These are phyloP conservation scores for Dioszegia crocea DNA, from an alignment of 768 basidiomycete genomes.

Conservation along the genomic window DNA sequence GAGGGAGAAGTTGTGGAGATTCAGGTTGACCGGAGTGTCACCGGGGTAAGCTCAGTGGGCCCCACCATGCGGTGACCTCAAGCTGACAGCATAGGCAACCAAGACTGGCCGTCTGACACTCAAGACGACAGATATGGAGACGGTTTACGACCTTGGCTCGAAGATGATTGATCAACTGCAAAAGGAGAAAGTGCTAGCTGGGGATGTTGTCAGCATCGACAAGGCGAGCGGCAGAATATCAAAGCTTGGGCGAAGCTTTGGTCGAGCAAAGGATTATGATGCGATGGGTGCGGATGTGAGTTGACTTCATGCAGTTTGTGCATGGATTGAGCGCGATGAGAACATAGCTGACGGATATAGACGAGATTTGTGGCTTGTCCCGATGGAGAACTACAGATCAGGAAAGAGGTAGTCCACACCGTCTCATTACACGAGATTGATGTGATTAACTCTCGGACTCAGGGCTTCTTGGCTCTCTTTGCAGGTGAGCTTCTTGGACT, in stretches of 20 bases:
- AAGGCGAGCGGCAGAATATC: constrained; percentile 95
- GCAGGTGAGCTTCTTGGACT: constrained; percentile 37
- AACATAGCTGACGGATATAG: constrained; percentile 52
- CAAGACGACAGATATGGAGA: constrained; percentile 99
- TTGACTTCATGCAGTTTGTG: constrained; percentile 17
- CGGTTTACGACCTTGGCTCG: constrained; percentile 93
- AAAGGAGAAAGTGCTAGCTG: constrained; percentile 89
- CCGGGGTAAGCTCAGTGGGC: constrained; percentile 62
- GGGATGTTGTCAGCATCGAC: constrained; percentile 94
- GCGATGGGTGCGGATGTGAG: constrained; percentile 98
- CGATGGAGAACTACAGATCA: constrained; percentile 94
- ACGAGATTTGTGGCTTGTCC: constrained; percentile 98
- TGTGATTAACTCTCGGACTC: constrained; percentile 96
- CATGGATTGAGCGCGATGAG: background rate
- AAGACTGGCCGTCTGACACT: constrained; percentile 97
- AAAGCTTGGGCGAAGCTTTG: constrained; percentile 92
- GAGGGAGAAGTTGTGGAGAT: constrained; percentile 99
- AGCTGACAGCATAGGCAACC: constrained; percentile 63
- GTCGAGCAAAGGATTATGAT: constrained; percentile 95
- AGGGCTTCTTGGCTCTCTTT: constrained; percentile 89
- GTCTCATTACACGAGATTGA: constrained; percentile 98
- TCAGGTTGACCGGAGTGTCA: constrained; percentile 93
- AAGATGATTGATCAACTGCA: constrained; percentile 99
- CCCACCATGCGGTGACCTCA: background rate
- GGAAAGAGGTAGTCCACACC: constrained; percentile 94